Evolutionary conservation across 78 protist genomes (phyloP).

Genomic region (Dictyostelium citrinum): DNA sequence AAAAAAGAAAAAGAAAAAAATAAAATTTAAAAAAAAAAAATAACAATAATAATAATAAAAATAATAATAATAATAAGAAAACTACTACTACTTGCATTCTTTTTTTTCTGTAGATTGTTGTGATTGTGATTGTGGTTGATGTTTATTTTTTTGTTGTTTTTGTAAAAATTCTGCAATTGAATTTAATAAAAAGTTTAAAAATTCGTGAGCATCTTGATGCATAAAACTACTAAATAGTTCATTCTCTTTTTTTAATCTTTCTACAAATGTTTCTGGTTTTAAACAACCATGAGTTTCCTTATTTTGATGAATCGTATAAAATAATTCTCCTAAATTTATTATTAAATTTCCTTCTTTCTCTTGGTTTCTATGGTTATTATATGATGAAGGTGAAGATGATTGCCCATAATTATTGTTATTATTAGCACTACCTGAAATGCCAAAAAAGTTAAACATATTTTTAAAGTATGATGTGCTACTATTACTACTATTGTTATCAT

Average conservation of each 20-base stretch:
- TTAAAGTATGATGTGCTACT: neutral
- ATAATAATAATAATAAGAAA: neutral
- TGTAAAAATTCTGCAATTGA: conserved; percentile 81
- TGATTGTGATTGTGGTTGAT: too few relatives aligned
- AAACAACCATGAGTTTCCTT: conserved; percentile 80
- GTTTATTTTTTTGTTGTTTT: conserved; percentile 14
- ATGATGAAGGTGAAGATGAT: neutral
- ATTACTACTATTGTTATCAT: neutral
- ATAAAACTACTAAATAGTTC: conserved; percentile 84
- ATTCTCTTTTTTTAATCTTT: conserved; percentile 82
- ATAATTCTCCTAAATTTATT: conserved; percentile 75
- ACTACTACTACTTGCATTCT: neutral
- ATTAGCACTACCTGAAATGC: neutral
- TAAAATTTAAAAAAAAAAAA: neutral
- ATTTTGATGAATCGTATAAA: conserved; percentile 24
- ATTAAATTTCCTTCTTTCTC: neutral
- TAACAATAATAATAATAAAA: neutral
- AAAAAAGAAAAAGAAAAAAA: too few relatives aligned
- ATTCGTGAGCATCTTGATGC: conserved; percentile 97
- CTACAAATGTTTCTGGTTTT: conserved; percentile 81
- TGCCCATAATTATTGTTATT: neutral
- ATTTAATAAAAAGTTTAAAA: conserved; percentile 90
- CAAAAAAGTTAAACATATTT: conserved; percentile 9
- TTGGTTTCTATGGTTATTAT: neutral
- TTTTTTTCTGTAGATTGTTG: neutral